Percentiles rank a stretch among this genome's conserved stretches.
These are phyloP conservation scores for Suhomyces sp. DNA, from an alignment of 805 yeast genomes.

Conservation along the genomic window DNA sequence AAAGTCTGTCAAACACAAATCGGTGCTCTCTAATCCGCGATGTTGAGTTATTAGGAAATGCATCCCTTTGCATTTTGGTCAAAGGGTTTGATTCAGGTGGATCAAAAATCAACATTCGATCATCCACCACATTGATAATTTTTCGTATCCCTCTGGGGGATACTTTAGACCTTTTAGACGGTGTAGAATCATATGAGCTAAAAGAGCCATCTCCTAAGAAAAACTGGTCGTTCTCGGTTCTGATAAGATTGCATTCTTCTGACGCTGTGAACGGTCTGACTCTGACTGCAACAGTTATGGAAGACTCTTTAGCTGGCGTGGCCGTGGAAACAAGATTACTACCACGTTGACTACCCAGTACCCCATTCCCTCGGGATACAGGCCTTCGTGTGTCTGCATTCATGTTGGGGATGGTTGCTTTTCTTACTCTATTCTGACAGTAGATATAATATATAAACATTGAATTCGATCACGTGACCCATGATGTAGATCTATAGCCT, in stretches of 20 bases:
- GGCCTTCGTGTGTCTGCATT: no score
- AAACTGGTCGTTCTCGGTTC: constrained; percentile 35
- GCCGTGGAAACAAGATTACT: no score
- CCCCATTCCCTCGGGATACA: no score
- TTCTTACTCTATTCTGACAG: no score
- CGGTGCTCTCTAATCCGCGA: constrained; percentile 67
- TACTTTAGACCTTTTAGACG: constrained; percentile 13
- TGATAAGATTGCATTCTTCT: constrained; percentile 52
- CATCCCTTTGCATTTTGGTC: constrained; percentile 46
- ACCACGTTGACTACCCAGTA: no score
- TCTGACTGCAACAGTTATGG: constrained; percentile 74
- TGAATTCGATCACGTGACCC: no score
- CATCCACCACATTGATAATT: constrained; percentile 78
- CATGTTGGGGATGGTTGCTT: no score
- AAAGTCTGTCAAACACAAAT: constrained; percentile 78
- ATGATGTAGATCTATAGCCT: no score
- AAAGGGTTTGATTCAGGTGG: constrained; percentile 74
- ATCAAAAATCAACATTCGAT: constrained; percentile 81
- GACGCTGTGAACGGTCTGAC: constrained; percentile 75
- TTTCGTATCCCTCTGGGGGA: constrained; percentile 60
- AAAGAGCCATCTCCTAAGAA: constrained; percentile 60
- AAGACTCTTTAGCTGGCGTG: constrained; percentile 41
- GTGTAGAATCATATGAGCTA: constrained; percentile 17
- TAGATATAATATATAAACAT: no score
- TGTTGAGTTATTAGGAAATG: constrained; percentile 38